Evolutionary conservation across 139 green algal genomes (phyloP).

Genomic region (Chlorella sorokiniana): DNA sequence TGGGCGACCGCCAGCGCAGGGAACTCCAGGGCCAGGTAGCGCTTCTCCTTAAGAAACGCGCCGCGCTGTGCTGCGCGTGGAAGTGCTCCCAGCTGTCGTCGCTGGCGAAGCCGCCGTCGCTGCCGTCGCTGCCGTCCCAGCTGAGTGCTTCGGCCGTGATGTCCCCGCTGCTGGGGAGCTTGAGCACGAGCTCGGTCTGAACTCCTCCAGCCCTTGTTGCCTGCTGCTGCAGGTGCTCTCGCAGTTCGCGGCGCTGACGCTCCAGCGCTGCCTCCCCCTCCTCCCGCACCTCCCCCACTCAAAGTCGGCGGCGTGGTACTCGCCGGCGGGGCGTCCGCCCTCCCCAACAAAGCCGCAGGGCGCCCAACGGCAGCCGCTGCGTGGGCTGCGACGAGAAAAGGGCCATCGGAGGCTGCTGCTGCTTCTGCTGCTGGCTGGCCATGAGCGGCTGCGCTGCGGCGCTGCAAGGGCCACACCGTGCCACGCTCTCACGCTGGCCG

Average conservation of each 20-base stretch:
- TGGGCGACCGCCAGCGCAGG: constrained; percentile 43
- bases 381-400: not conserved
- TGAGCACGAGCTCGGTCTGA: not conserved
- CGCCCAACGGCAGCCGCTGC: not conserved
- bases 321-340: constrained; percentile 31
- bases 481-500: too few species aligned
- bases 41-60: constrained; percentile 76
- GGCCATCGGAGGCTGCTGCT: not conserved
- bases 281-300: constrained; percentile 48
- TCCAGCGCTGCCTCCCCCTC: constrained; percentile 45
- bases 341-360: constrained; percentile 49
- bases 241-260: constrained; percentile 28
- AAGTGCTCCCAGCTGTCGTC: constrained; percentile 68
- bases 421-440: not conserved
- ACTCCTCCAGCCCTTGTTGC: not conserved
- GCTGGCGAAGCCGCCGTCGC: not conserved
- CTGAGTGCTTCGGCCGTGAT: not conserved
- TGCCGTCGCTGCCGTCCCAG: not conserved
- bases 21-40: constrained; percentile 59
- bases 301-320: constrained; percentile 74
- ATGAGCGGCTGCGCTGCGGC: too few species aligned
- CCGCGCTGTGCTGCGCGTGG: constrained; percentile 57
- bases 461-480: too few species aligned
- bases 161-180: not conserved
- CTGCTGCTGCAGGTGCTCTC: not conserved